Evolutionary conservation across 768 basidiomycete genomes (phyloP), one percentile per base, ranked within the genome.

Genomic region (Boletus vinaceobasis): DNA sequence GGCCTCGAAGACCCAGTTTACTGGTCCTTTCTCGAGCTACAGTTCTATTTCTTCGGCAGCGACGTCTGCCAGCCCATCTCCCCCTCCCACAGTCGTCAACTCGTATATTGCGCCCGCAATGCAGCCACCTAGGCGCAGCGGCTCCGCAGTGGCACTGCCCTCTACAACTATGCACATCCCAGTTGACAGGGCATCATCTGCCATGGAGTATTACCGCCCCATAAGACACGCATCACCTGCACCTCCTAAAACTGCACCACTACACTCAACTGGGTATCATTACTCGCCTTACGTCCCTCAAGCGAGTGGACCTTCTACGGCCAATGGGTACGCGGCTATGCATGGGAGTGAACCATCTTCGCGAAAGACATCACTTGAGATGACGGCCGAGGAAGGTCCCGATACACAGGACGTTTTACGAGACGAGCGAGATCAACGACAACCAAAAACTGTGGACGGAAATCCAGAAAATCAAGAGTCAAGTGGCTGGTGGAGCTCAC

Each of bases 21-120:
- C 81, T 6, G 96, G 95, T 5, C 91, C 96, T 8, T 98, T 98
- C 72, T 85, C 93, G 27, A 92, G 93, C 61, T 98, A 90, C 73
- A 93, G 89, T 59, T 86, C 91, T 7, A 96, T 99, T 55, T 90
- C 95, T 3, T 91, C 95, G 1, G 77, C 81, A 4, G 81, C 85
- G 4, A 80, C 84, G 21, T 90, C 92, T 7, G 83, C 86, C 5
- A 82, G 82, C 40, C 85, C 91, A 4, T 91, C 92, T 13, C 90
- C 91, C 1, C 86, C 82, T 58, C 87, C 81, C 33, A 82, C 79
- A 7, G 65, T 75, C 23, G 64, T 75, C 7, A 79, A 79, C 57
- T 68, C 68, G 58, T 23, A 60, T 53, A 68, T 50, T 65, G 69
- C 69, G 50, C 61, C 72, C 15, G 57, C 69, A 4, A 60, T 70